phyloP scores from a whole-genome alignment of 2,329 filamentous ascomycete genomes.

The Tympanopsis confertula region DNA sequence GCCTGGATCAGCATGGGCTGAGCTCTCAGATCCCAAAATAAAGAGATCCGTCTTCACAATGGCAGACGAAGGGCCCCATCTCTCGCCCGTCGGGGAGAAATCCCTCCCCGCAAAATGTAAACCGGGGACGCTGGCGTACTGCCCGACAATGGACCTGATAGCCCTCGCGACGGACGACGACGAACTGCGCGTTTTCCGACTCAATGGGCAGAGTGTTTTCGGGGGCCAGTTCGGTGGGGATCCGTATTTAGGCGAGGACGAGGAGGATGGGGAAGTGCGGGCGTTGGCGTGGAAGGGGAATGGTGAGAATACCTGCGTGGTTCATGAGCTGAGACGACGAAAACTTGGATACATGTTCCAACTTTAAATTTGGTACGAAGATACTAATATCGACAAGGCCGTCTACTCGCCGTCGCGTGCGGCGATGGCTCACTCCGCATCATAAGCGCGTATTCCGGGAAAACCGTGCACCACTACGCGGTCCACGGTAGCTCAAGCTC shows the following conservation, averaged over 20 bases:
- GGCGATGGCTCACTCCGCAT: slow-evolving; percentile 40
- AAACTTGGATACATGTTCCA: slow-evolving; percentile 1
- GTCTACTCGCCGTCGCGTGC: slow-evolving; percentile 44
- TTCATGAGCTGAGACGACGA: too few relatives aligned
- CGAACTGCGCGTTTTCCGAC: slow-evolving; percentile 45
- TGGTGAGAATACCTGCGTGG: slow-evolving; percentile 22
- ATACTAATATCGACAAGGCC: slow-evolving; percentile 15
- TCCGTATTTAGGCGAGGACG: neutral
- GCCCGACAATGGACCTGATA: slow-evolving; percentile 50
- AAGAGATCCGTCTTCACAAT: too few relatives aligned
- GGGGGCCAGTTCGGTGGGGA: slow-evolving; percentile 6
- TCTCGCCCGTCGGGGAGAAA: neutral
- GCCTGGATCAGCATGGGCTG: too few relatives aligned
- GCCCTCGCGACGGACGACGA: slow-evolving; percentile 36
- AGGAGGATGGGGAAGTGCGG: slow-evolving; percentile 14
- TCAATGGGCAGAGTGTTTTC: slow-evolving; percentile 50
- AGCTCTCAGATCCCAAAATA: too few relatives aligned
- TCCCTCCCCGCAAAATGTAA: slow-evolving; percentile 1
- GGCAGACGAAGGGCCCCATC: neutral
- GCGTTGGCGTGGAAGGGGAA: slow-evolving; percentile 30
- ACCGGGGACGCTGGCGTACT: slow-evolving; percentile 33
- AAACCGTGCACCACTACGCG: slow-evolving; percentile 35
- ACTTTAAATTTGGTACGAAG: slow-evolving; percentile 1
- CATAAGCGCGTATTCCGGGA: slow-evolving; percentile 42
- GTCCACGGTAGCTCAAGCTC: slow-evolving; percentile 3